A percentile compares a stretch with the other conserved stretches of the same genome.
These are phyloP conservation scores for Lentinus polychrous DNA, from an alignment of 1,284 basidiomycete genomes.

Conservation along the genomic window DNA sequence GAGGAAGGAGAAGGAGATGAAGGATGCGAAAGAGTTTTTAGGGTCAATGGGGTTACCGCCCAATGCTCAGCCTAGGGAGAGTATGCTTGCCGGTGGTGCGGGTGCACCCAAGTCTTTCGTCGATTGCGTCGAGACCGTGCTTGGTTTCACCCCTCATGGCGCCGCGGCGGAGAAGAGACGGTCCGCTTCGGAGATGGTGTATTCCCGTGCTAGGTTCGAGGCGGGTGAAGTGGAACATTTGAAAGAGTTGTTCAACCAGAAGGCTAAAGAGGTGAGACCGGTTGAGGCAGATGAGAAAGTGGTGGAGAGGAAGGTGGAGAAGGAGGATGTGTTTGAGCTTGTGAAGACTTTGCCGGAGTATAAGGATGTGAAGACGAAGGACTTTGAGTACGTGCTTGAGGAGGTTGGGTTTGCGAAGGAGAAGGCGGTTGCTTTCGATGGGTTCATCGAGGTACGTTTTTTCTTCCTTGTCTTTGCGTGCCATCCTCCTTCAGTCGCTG, in stretches of 20 bases:
- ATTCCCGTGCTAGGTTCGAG: conserved; percentile 59
- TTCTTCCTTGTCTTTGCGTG: background rate
- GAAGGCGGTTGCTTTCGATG: conserved; percentile 59
- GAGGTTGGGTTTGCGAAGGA: conserved; percentile 64
- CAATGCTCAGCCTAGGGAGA: conserved; percentile 24
- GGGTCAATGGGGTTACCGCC: conserved; percentile 70
- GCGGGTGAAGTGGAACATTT: conserved; percentile 63
- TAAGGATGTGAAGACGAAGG: conserved; percentile 44
- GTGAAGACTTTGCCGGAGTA: conserved; percentile 46
- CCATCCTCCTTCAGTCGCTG: background rate
- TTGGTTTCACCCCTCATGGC: conserved; percentile 18
- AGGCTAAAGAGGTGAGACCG: background rate
- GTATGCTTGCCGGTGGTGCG: conserved; percentile 23
- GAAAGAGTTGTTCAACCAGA: conserved; percentile 42
- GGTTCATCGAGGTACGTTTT: conserved; percentile 71
- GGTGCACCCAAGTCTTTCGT: conserved; percentile 27
- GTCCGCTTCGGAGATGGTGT: conserved; percentile 29
- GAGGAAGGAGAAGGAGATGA: conserved; percentile 56
- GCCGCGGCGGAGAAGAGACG: conserved; percentile 22
- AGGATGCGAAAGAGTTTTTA: conserved; percentile 58
- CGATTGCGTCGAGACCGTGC: conserved; percentile 29
- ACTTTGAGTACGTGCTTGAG: conserved; percentile 66
- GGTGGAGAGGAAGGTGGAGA: conserved; percentile 18
- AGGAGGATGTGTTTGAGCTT: conserved; percentile 32
- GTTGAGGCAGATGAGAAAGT: background rate